Evolutionary conservation across 2,329 filamentous ascomycete species (phyloP).

Genomic region (Blastomyces emzantsi): DNA sequence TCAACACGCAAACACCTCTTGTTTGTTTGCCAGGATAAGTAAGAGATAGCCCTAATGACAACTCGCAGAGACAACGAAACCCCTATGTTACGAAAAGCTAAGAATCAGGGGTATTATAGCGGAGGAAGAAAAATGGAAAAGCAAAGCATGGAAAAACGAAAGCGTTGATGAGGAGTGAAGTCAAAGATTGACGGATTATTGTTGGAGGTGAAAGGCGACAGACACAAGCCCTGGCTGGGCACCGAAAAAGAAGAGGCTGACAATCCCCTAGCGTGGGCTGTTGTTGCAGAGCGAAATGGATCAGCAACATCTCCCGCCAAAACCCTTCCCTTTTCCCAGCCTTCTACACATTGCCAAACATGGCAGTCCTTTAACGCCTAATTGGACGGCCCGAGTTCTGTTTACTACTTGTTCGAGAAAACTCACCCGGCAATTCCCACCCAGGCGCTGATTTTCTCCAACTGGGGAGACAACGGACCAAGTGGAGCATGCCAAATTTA

Average conservation of each 20-base stretch:
- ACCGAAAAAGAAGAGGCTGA: slow-evolving; percentile 10
- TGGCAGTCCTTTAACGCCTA: neutral
- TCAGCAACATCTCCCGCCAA: neutral
- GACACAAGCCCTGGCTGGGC: neutral
- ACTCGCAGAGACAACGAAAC: neutral
- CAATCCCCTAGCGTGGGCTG: neutral
- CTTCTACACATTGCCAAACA: neutral
- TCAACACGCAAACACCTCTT: neutral
- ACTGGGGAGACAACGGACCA: neutral
- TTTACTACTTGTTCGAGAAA: neutral
- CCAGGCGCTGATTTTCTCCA: slow-evolving; percentile 1
- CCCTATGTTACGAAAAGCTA: neutral
- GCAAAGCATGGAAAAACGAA: neutral
- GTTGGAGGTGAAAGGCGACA: neutral
- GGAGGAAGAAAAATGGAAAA: neutral
- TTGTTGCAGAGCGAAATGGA: neutral
- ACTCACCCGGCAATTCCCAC: neutral
- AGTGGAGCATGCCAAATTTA: slow-evolving; percentile 7
- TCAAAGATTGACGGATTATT: neutral
- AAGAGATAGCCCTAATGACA: neutral
- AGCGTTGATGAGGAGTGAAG: neutral
- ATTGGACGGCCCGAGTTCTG: neutral
- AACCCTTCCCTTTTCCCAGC: neutral
- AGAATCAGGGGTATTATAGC: neutral
- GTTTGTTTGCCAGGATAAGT: neutral